Evolutionary conservation across 2,329 filamentous ascomycete genomes (phyloP), one percentile per base, ranked within the genome.

Genomic region (Lomentospora prolificans): DNA sequence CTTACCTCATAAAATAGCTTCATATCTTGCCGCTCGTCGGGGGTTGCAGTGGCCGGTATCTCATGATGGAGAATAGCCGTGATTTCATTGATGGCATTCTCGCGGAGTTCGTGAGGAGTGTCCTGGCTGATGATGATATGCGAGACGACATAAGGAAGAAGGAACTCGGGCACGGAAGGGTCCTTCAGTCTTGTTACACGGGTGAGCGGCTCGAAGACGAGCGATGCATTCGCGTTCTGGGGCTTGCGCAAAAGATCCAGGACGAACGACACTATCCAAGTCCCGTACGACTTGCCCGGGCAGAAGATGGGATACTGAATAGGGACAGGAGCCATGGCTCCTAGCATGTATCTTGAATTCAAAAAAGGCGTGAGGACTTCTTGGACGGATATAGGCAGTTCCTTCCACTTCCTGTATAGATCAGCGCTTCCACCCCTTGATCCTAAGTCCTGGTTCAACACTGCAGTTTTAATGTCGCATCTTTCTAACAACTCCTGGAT

Each of bases 401-500:
- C 75, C 39, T 84, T 73, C 89, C 90, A 99, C 66, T 89, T 87
- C 56, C 80, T 75, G 64, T 86, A 87, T 25, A 85, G 79, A 3
- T 80, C 75, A 51, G 79, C 79, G 9, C 77, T 75, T 27, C 84
- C 79, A 3, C 67, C 19, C 19, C 60, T 57, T 57, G 64, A 65
- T 3, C 68, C 68, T 1, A 68, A 67, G 3, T 71, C 70, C 36
- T 72, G 68, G 66, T 69, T 68, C 28, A 67, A 68, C 53, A 74
- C 76, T 0, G 79, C 81, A 9, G 79, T 74, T 57, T 77, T 84
- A 64, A 96, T 85, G 27, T 87, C 85, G 64, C 87, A 89, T 61
- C 86, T 83, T 48, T 85, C 84, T 3, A 97, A 78, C 41, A 97
- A 78, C 63, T 95, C 87, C 69, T 99, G 94, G 84, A 99, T 96